phyloP scores from a whole-genome alignment of 2,329 filamentous ascomycete genomes.

The Beauveria australis region DNA sequence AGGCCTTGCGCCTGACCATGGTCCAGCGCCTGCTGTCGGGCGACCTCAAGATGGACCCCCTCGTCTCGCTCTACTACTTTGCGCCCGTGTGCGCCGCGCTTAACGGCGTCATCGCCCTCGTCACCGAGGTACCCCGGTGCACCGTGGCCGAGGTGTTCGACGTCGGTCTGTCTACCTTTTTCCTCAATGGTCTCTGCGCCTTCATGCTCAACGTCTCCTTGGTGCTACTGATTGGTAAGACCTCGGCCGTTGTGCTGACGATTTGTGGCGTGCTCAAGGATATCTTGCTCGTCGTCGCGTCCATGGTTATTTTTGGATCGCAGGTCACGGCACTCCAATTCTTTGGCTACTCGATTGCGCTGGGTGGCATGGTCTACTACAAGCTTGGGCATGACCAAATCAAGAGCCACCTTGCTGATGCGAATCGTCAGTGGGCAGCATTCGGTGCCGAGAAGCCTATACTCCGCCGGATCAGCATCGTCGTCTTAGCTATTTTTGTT shows the following conservation, averaged over 20 bases:
- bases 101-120: conserved; percentile 65
- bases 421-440: conserved; percentile 64
- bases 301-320: conserved; percentile 75
- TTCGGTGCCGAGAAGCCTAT: conserved; percentile 62
- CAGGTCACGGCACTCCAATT: conserved; percentile 67
- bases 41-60: conserved; percentile 87
- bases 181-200: conserved; percentile 69
- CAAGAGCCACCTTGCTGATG: conserved; percentile 61
- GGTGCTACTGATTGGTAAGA: conserved; percentile 82
- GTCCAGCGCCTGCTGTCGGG: conserved; percentile 72
- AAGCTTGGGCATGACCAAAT: conserved; percentile 69
- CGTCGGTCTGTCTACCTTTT: conserved; percentile 64
- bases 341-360: conserved; percentile 75
- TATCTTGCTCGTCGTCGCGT: conserved; percentile 70
- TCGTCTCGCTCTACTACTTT: conserved; percentile 86
- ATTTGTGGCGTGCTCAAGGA: conserved; percentile 85
- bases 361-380: conserved; percentile 71
- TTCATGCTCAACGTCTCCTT: conserved; percentile 80
- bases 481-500: not conserved
- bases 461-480: conserved; percentile 58
- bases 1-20: conserved; percentile 76
- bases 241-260: conserved; percentile 76
- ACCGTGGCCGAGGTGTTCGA: conserved; percentile 62
- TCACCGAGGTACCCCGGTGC: conserved; percentile 66
- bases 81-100: conserved; percentile 76